Conservation (phyloP, 2,329 filamentous ascomycete genomes). For the Didymella exigua region DNA sequence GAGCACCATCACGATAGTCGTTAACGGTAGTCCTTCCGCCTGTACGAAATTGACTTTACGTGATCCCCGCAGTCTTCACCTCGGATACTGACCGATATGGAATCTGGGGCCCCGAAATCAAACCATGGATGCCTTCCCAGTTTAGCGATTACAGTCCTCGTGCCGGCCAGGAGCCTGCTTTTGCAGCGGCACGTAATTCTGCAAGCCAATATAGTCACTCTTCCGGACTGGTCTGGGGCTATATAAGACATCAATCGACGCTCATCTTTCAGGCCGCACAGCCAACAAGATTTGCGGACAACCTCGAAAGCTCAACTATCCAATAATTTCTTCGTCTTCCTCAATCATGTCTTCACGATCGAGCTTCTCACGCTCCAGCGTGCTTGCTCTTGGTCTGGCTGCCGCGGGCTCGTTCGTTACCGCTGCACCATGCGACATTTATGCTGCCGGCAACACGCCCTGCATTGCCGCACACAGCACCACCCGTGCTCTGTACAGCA, state of each 20-base stretch:
- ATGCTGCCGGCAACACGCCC: slow-evolving; percentile 63
- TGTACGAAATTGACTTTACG: neutral
- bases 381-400: slow-evolving; percentile 44
- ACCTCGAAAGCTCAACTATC: neutral
- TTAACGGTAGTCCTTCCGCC: neutral
- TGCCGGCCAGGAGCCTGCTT: neutral
- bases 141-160: neutral
- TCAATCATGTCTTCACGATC: slow-evolving; percentile 14
- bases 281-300: neutral
- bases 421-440: slow-evolving; percentile 67
- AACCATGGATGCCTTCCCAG: neutral
- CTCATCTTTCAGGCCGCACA: neutral
- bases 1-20: neutral
- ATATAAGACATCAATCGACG: neutral
- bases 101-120: slow-evolving; percentile 10
- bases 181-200: neutral
- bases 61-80: neutral
- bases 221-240: neutral
- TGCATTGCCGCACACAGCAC: slow-evolving; percentile 69
- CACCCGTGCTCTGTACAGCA: slow-evolving; percentile 65
- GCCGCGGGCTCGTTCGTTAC: slow-evolving; percentile 50
- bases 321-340: neutral
- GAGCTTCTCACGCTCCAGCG: neutral
- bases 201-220: neutral
- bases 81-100: neutral